Evolutionary conservation across 345 rosid genomes (phyloP), one percentile per base, ranked within the genome.

Genomic region (Pistacia vera): DNA sequence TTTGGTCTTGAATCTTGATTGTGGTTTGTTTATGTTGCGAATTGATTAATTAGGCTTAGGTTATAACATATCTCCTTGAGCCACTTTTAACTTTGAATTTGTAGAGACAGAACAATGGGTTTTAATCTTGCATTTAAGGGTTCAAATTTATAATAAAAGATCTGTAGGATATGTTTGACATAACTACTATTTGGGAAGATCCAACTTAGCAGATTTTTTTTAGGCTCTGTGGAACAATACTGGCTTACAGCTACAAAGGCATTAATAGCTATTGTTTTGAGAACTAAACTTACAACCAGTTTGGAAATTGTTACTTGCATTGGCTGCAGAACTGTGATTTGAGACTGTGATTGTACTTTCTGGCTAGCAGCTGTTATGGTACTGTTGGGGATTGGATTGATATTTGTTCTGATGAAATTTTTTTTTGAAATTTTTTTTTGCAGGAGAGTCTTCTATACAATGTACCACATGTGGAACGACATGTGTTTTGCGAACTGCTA

Each of bases 401-500:
- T 28, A 57, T 13, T 11, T 18, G 12, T 59, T 28, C 38, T 66
- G n/a, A 48, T 56, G 64, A 64, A 58, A 57, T 73, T 2, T 16
- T 41, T 41, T 54, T 54, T 22, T 59, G 7, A 18, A 49, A 6
- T 22, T 18, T 38, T 52, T 62, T 30, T 38, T 61, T 86, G 90
- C 93, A 93, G 98, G 91, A 81, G 97, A 90, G 75, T 57, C 87
- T 73, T 79, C 92, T 56, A 66, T 92, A 49, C 62, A 91, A 48
- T 96, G 99, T 77, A 83, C 75, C 75, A 85, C 85, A 41, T 96
- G 98, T 69, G 94, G 97, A 81, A 71, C 87, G 52, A 68, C 79
- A 36, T 93, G 99, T 78, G 82, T 77, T 55, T 56, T 90, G 73
- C 94, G 97, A 81, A 90, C 93, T 51, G 98, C 99, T 25, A 96